Evolutionary conservation across 2,329 filamentous ascomycete species (phyloP).

Genomic region (Magnaporthales sp.): DNA sequence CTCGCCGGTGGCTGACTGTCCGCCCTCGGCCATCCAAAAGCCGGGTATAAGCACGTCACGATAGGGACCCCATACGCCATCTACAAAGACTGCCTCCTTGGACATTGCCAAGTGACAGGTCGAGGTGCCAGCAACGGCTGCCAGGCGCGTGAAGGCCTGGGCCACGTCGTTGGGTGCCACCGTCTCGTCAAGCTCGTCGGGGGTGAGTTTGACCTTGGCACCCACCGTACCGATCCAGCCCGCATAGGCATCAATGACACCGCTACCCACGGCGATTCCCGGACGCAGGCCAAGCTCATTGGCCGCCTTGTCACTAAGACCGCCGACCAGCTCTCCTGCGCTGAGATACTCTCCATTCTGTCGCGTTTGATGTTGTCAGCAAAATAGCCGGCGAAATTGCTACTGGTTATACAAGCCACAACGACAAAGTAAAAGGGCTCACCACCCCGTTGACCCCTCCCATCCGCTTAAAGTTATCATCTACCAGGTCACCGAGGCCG

Average conservation of each 20-base stretch:
- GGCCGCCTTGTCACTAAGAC: slow-evolving; percentile 74
- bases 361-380: slow-evolving; percentile 9
- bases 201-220: slow-evolving; percentile 74
- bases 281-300: slow-evolving; percentile 73
- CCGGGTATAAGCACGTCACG: slow-evolving; percentile 84
- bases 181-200: slow-evolving; percentile 57
- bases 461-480: slow-evolving; percentile 87
- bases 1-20: slow-evolving; percentile 93
- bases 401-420: not conserved
- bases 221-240: slow-evolving; percentile 99
- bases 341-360: slow-evolving; percentile 90
- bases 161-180: slow-evolving; percentile 75
- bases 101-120: slow-evolving; percentile 98
- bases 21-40: slow-evolving; percentile 96
- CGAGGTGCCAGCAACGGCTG: slow-evolving; percentile 91
- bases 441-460: slow-evolving; percentile 93
- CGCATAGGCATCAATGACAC: slow-evolving; percentile 96
- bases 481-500: slow-evolving; percentile 72
- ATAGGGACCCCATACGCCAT: slow-evolving; percentile 96
- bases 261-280: slow-evolving; percentile 87
- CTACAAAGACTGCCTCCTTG: slow-evolving; percentile 82
- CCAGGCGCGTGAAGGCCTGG: slow-evolving; percentile 86
- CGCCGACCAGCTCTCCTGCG: slow-evolving; percentile 84
- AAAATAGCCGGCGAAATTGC: slow-evolving; percentile 1
- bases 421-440: slow-evolving; percentile 39